Conservation (phyloP, 2,329 filamentous ascomycete species). For the Hymenoscyphus repandus region DNA sequence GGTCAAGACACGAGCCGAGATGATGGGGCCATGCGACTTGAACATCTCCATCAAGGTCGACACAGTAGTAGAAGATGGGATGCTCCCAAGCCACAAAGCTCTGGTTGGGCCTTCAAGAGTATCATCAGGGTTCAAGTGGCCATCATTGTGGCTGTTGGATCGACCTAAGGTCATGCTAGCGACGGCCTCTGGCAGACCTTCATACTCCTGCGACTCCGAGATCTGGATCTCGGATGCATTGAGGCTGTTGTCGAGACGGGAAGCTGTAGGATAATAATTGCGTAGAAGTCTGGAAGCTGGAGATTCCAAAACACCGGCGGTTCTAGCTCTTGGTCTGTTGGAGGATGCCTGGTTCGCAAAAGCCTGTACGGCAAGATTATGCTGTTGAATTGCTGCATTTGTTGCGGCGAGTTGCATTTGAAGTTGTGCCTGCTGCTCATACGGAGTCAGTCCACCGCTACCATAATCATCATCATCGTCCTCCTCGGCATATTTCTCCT, state of each 20-base stretch:
- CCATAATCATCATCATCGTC: slow-evolving; percentile 71
- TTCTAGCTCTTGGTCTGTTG: slow-evolving; percentile 81
- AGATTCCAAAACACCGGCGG: slow-evolving; percentile 79
- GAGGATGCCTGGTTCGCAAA: slow-evolving; percentile 80
- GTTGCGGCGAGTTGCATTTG: slow-evolving; percentile 60
- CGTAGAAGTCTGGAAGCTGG: slow-evolving; percentile 47
- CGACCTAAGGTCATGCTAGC: slow-evolving; percentile 70
- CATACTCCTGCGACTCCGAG: slow-evolving; percentile 71
- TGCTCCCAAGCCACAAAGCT: slow-evolving; percentile 94
- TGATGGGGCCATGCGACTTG: slow-evolving; percentile 82
- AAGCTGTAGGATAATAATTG: slow-evolving; percentile 71
- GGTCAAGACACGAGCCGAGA: slow-evolving; percentile 87
- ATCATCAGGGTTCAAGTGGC: slow-evolving; percentile 70
- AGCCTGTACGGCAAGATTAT: slow-evolving; percentile 89
- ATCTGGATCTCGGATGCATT: slow-evolving; percentile 70
- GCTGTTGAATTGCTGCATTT: slow-evolving; percentile 72
- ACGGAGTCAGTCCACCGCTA: slow-evolving; percentile 39
- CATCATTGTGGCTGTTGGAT: slow-evolving; percentile 60
- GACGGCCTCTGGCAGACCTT: slow-evolving; percentile 75
- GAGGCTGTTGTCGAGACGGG: slow-evolving; percentile 70
- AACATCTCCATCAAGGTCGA: slow-evolving; percentile 95
- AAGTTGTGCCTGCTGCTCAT: slow-evolving; percentile 56
- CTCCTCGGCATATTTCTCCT: slow-evolving; percentile 90
- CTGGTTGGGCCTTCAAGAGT: slow-evolving; percentile 85
- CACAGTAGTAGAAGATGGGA: slow-evolving; percentile 92